phyloP scores from a whole-genome alignment of 2,329 filamentous ascomycete species.

The Xylaria arbuscula region DNA sequence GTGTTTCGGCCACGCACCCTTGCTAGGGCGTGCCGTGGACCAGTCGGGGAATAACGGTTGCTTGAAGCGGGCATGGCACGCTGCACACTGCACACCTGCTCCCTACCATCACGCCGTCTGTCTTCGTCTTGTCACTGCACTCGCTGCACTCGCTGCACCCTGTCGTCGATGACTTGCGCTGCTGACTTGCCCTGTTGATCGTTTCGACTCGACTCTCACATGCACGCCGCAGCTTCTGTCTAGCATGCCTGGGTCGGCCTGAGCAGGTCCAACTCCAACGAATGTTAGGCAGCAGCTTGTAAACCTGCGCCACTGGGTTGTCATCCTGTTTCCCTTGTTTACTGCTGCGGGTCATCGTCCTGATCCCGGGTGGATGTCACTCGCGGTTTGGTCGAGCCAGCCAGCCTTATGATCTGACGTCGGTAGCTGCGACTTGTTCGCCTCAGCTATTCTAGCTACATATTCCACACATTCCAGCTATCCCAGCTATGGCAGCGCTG shows the following conservation, averaged over 20 bases:
- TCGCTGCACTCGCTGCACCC: neutral
- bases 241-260: neutral
- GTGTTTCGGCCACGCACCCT: slow-evolving; percentile 37
- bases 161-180: neutral
- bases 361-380: too few species aligned
- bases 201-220: slow-evolving; percentile 16
- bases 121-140: slow-evolving; percentile 16
- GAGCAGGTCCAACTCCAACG: slow-evolving; percentile 1
- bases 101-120: slow-evolving; percentile 35
- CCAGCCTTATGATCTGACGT: slow-evolving; percentile 51
- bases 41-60: slow-evolving; percentile 45
- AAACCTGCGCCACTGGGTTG: slow-evolving; percentile 16
- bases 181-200: slow-evolving; percentile 11
- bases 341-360: slow-evolving; percentile 18
- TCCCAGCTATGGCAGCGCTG: slow-evolving; percentile 39
- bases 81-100: slow-evolving; percentile 11
- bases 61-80: slow-evolving; percentile 36
- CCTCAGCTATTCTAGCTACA: slow-evolving; percentile 36
- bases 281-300: slow-evolving; percentile 14
- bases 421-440: slow-evolving; percentile 39
- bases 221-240: slow-evolving; percentile 21
- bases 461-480: slow-evolving; percentile 3
- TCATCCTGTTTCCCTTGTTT: slow-evolving; percentile 14
- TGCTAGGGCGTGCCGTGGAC: slow-evolving; percentile 38
- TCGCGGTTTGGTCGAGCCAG: too few species aligned